Evolutionary conservation across 345 rosid species (phyloP).

Genomic region (Salix udensis): DNA sequence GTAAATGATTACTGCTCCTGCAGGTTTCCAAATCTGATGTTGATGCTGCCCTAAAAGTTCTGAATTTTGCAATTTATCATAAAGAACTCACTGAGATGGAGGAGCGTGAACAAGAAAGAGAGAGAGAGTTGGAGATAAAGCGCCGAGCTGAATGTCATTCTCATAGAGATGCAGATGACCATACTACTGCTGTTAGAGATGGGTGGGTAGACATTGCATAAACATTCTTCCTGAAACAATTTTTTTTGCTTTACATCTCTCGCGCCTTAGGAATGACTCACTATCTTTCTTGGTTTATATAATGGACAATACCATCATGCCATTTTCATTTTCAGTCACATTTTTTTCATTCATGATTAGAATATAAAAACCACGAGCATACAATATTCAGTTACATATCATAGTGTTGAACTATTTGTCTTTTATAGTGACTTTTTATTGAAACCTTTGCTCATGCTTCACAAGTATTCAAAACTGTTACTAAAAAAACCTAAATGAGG

Average conservation of each 20-base stretch:
- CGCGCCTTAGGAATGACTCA: neutral
- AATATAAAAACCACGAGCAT: neutral
- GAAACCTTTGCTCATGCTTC: too few species aligned
- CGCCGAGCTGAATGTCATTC: constrained; percentile 36
- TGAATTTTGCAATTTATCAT: constrained; percentile 96
- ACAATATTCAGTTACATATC: too few species aligned
- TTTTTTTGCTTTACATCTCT: neutral
- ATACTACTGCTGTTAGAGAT: constrained; percentile 28
- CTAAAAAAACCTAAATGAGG: too few species aligned
- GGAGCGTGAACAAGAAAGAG: constrained; percentile 79
- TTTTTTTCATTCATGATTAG: neutral
- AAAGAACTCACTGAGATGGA: constrained; percentile 96
- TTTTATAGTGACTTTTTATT: too few species aligned
- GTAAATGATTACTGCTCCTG: constrained; percentile 12
- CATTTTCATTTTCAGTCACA: neutral
- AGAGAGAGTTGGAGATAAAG: constrained; percentile 60
- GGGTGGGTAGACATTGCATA: constrained; percentile 39
- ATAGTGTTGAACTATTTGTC: too few species aligned
- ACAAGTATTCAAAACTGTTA: too few species aligned
- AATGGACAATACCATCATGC: neutral
- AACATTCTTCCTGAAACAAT: neutral
- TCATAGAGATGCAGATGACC: constrained; percentile 21
- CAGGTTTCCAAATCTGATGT: constrained; percentile 80
- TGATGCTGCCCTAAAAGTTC: constrained; percentile 81
- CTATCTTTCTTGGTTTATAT: neutral